A percentile compares a stretch with the other conserved stretches of the same genome.
These are phyloP conservation scores for Castanospermum australe DNA, from an alignment of 306 rosid species.

Conservation along the genomic window DNA sequence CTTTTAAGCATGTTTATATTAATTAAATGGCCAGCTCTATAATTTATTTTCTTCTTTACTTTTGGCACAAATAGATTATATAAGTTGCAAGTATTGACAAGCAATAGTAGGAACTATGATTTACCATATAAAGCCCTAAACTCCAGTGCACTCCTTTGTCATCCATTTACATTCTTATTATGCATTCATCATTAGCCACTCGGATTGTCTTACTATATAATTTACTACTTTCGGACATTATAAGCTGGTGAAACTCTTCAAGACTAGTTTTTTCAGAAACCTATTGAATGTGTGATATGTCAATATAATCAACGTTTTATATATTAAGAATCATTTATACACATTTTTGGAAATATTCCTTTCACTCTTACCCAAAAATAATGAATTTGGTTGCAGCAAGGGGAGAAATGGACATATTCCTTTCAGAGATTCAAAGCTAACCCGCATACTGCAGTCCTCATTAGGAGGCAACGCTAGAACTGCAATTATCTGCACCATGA, in stretches of 20 bases:
- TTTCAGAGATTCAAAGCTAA: slow-evolving; percentile 95
- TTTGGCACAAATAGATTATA: not conserved
- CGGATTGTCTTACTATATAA: not conserved
- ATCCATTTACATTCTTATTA: slow-evolving; percentile 1
- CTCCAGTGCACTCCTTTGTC: not conserved
- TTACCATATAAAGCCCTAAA: slow-evolving; percentile 18
- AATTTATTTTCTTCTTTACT: not conserved
- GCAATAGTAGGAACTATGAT: not conserved
- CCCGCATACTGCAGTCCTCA: slow-evolving; percentile 94
- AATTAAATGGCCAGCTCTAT: not conserved
- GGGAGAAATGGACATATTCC: slow-evolving; percentile 94
- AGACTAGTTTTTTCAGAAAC: not conserved
- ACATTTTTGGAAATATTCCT: not conserved
- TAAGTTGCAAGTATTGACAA: not conserved
- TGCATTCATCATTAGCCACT: not conserved
- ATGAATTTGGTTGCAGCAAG: slow-evolving; percentile 60
- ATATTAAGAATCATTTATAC: slow-evolving; percentile 3
- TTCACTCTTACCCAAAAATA: not conserved
- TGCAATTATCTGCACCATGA: slow-evolving; percentile 92
- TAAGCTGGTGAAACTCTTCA: not conserved
- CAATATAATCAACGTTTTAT: slow-evolving; percentile 1
- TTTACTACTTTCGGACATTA: slow-evolving; percentile 3
- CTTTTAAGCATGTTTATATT: not conserved
- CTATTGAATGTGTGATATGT: not conserved
- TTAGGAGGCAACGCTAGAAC: slow-evolving; percentile 95